Percentiles rank a stretch among this genome's conserved stretches.
Evolutionary conservation across 169 alveolate genomes (phyloP).

Genomic region (Toxoplasma gondii): DNA sequence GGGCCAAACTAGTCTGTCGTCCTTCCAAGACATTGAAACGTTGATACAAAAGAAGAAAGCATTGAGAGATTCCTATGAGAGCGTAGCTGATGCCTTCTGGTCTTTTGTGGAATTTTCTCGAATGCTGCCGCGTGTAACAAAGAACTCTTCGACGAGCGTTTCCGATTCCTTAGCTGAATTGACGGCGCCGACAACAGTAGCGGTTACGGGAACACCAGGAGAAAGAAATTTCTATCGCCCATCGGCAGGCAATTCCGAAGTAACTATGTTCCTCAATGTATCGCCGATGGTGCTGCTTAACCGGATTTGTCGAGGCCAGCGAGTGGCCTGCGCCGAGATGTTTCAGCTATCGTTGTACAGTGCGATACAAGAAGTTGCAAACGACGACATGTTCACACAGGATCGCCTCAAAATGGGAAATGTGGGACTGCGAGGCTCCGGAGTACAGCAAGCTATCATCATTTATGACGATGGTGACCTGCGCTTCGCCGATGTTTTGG

Average conservation of each 20-base stretch:
- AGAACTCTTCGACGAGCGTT: background rate
- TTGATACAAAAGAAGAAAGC: background rate
- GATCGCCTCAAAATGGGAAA: background rate
- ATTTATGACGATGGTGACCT: background rate
- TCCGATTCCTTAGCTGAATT: background rate
- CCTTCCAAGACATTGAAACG: background rate
- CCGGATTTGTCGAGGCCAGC: conserved; percentile 12
- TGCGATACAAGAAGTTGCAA: background rate
- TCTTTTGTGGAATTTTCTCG: background rate
- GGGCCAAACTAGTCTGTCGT: background rate
- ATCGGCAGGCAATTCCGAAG: background rate
- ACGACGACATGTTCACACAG: background rate
- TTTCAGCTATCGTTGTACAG: background rate
- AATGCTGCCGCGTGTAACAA: background rate
- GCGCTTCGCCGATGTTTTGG: background rate
- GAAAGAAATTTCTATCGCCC: background rate
- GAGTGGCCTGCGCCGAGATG: background rate
- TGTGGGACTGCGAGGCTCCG: background rate
- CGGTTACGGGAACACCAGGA: background rate
- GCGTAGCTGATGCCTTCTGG: background rate
- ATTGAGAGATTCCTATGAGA: background rate
- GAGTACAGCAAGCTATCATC: background rate
- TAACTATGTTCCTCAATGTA: background rate
- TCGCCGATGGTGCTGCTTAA: background rate
- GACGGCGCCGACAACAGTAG: background rate